These are phyloP conservation scores for Fagopyrum homotropicum DNA, from an alignment of 148 eudicot species.

Conservation along the genomic window DNA sequence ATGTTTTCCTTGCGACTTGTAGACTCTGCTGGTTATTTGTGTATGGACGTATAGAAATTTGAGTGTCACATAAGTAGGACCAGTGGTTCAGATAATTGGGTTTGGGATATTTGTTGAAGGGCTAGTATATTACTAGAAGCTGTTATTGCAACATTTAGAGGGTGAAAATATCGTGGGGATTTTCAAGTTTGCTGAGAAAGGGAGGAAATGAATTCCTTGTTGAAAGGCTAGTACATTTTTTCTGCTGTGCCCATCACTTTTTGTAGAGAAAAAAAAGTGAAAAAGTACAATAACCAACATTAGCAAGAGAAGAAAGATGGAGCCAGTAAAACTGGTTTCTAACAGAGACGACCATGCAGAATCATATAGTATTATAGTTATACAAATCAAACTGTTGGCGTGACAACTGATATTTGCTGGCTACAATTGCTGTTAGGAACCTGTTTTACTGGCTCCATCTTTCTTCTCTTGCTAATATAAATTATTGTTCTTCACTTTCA, in stretches of 20 bases:
- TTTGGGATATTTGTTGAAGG: neutral
- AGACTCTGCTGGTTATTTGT: neutral
- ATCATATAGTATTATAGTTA: too few species aligned
- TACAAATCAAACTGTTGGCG: too few species aligned
- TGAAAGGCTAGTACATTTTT: neutral
- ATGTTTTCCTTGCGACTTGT: neutral
- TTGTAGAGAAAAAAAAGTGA: too few species aligned
- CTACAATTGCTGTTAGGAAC: neutral
- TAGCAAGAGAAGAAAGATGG: too few species aligned
- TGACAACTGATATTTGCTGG: too few species aligned
- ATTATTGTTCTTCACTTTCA: neutral
- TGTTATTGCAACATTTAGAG: neutral
- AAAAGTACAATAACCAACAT: too few species aligned
- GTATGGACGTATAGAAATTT: neutral
- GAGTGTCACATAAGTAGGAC: neutral
- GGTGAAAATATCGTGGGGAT: neutral
- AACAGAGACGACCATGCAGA: too few species aligned
- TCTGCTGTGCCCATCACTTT: neutral
- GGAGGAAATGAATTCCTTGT: neutral
- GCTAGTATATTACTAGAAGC: neutral
- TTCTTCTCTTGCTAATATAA: neutral
- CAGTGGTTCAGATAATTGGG: neutral
- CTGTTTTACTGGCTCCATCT: neutral
- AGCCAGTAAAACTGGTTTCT: too few species aligned
- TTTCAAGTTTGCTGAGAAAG: neutral